Percentiles rank a stretch among this genome's conserved stretches.
Evolutionary conservation across 768 basidiomycete species (phyloP).

Genomic region (Tephrocybe sp.): DNA sequence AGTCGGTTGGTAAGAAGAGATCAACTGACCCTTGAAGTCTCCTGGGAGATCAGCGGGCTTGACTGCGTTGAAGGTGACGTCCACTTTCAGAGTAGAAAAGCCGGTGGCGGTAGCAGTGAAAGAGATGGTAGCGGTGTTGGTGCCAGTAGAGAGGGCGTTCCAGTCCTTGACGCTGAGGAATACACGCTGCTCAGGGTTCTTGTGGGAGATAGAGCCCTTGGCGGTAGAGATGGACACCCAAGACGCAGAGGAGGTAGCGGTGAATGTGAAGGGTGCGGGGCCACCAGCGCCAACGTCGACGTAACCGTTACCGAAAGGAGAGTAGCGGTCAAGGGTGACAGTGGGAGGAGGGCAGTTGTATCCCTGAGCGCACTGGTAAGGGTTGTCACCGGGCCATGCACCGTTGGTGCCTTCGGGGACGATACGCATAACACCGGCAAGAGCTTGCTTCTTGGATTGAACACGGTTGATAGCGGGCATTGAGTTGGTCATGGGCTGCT

Average conservation of each 20-base stretch:
- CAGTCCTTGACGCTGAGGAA: constrained; percentile 56
- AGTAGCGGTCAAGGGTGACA: constrained; percentile 56
- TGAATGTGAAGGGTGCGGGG: constrained; percentile 55
- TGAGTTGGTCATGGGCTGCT: constrained; percentile 65
- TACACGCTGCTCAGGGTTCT: constrained; percentile 48
- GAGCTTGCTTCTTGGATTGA: constrained; percentile 51
- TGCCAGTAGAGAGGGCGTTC: constrained; percentile 17
- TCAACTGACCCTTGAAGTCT: constrained; percentile 23
- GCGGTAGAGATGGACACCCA: constrained; percentile 37
- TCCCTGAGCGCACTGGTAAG: constrained; percentile 47
- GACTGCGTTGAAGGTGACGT: constrained; percentile 32
- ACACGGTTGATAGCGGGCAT: constrained; percentile 53
- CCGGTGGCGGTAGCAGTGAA: constrained; percentile 44
- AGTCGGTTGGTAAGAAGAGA: no score
- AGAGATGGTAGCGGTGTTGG: constrained; percentile 32
- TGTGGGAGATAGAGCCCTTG: constrained; percentile 32
- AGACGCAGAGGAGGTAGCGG: constrained; percentile 42
- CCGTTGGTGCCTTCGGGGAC: constrained; percentile 58
- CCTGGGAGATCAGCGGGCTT: constrained; percentile 48
- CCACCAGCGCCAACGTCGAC: constrained; percentile 64
- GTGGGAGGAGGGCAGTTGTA: constrained; percentile 52
- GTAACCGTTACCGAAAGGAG: constrained; percentile 49
- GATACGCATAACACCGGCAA: constrained; percentile 64
- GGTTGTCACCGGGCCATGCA: constrained; percentile 70
- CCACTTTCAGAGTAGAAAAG: constrained; percentile 33